phyloP scores from a whole-genome alignment of 23 red algal genomes.

The Pyropia haitanensis region DNA sequence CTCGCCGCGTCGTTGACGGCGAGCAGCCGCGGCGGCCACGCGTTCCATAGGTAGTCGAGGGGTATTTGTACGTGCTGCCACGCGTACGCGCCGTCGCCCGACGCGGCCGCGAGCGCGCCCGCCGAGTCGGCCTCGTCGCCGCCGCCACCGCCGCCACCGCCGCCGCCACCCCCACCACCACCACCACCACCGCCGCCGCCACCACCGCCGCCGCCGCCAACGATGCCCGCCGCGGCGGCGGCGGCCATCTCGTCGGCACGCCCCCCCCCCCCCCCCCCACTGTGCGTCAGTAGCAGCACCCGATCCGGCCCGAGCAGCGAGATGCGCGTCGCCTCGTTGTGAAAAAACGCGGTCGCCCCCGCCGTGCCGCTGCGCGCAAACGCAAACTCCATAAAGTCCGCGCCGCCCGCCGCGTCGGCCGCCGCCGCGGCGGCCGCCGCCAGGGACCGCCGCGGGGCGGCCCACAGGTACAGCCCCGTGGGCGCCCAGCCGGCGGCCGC shows the following conservation, averaged over 20 bases:
- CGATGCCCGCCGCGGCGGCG: neutral
- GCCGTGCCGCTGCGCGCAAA: constrained; percentile 36
- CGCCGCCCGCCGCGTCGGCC: constrained; percentile 7
- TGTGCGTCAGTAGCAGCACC: constrained; percentile 46
- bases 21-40: constrained; percentile 63
- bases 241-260: neutral
- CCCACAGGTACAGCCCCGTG: constrained; percentile 54
- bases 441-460: constrained; percentile 21
- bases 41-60: constrained; percentile 56
- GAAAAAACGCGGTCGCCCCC: constrained; percentile 19
- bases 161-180: no score
- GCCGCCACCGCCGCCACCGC: constrained; percentile 2
- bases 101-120: neutral
- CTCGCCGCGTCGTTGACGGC: constrained; percentile 52
- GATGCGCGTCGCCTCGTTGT: constrained; percentile 47
- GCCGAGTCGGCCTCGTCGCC: neutral
- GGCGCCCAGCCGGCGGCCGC: constrained; percentile 43
- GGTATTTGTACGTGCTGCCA: constrained; percentile 73
- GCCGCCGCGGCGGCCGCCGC: constrained; percentile 30
- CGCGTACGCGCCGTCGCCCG: constrained; percentile 28
- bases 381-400: constrained; percentile 60
- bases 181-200: no score
- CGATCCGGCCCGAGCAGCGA: constrained; percentile 65
- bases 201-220: constrained; percentile 5
- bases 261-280: constrained; percentile 8